Percentiles rank a stretch among this genome's conserved stretches.
Conservation (phyloP, 2,329 filamentous ascomycete species). For the Chrysosphaeria jannelii region DNA sequence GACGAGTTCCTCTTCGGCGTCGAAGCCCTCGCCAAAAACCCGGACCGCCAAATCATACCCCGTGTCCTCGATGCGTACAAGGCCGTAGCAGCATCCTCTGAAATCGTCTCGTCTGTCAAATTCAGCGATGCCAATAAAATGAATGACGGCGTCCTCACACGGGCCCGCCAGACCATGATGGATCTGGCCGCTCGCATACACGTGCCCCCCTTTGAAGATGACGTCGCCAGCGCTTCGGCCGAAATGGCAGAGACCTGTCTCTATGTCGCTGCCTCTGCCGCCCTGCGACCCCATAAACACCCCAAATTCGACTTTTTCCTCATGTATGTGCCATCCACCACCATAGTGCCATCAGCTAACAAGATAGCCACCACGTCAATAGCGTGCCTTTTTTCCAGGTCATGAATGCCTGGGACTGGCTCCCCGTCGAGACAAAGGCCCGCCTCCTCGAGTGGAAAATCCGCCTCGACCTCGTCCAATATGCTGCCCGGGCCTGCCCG, state of each 20-base stretch:
- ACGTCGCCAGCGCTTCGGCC: conserved; percentile 21
- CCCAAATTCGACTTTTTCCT: conserved; percentile 60
- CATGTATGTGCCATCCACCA: conserved; percentile 12
- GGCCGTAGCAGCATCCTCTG: conserved; percentile 22
- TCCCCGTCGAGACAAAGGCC: conserved; percentile 26
- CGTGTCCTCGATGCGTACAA: conserved; percentile 28
- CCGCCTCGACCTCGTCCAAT: conserved; percentile 42
- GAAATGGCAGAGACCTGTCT: conserved; percentile 39
- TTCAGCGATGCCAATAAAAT: conserved; percentile 29
- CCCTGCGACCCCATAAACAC: conserved; percentile 30
- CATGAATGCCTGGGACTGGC: conserved; percentile 29
- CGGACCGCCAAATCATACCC: too few relatives aligned
- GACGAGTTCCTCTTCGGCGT: conserved; percentile 1
- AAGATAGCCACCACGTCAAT: conserved; percentile 52
- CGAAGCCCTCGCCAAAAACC: conserved; percentile 1
- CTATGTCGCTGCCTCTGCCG: conserved; percentile 19
- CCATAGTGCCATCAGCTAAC: too few relatives aligned
- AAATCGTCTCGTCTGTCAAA: conserved; percentile 21
- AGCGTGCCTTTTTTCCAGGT: conserved; percentile 36
- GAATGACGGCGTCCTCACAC: conserved; percentile 32
- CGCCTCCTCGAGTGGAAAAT: conserved; percentile 62
- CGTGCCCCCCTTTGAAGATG: conserved; percentile 23
- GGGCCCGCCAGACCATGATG: conserved; percentile 32
- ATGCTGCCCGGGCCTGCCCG: conserved; percentile 36
- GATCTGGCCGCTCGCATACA: conserved; percentile 25